Percentiles rank a stretch among this genome's conserved stretches.
Conservation (phyloP, 768 basidiomycete species). For the Pleurotus platypus region DNA sequence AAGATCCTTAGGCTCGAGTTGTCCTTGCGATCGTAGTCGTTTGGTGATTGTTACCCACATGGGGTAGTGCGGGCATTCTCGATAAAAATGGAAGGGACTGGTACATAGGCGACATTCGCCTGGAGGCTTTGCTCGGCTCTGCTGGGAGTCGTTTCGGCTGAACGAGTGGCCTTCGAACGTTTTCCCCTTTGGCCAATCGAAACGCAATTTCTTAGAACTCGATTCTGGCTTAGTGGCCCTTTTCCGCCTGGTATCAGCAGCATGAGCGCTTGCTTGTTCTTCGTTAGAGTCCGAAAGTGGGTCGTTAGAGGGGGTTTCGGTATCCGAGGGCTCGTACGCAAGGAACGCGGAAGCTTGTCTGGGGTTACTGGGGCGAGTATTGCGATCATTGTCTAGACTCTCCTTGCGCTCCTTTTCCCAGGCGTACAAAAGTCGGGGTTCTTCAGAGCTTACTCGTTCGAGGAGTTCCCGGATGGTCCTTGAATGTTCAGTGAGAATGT, state of each 20-base stretch:
- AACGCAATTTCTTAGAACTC: not conserved
- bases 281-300: no score
- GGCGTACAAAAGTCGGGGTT: not conserved
- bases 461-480: not conserved
- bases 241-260: no score
- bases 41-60: slow-evolving; percentile 10
- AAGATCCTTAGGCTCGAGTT: slow-evolving; percentile 1
- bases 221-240: no score
- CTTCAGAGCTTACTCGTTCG: not conserved
- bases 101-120: slow-evolving; percentile 18
- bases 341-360: no score
- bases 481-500: not conserved
- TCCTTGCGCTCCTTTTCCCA: not conserved
- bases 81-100: slow-evolving; percentile 16
- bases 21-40: slow-evolving; percentile 3
- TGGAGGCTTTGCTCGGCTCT: not conserved
- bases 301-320: no score
- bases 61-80: slow-evolving; percentile 18
- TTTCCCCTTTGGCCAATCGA: not conserved
- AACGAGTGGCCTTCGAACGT: not conserved
- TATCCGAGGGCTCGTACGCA: no score
- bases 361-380: no score
- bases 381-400: not conserved
- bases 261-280: not conserved
- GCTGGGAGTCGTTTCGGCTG: not conserved